Conservation (phyloP, 176 grass and related monocot species). For the maize (Zea mays) region DNA sequence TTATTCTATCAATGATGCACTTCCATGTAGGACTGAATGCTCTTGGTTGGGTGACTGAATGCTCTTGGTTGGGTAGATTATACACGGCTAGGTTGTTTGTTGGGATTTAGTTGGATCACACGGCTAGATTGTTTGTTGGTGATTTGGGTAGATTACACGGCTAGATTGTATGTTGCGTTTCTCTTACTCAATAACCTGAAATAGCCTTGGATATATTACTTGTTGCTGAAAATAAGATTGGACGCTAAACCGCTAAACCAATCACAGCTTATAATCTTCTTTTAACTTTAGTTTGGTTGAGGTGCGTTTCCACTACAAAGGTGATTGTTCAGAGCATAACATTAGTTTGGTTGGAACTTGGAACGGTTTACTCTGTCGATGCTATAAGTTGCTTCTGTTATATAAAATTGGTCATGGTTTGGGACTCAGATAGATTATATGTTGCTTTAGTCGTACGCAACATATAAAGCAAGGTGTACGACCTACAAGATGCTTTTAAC, state of each 20-base stretch:
- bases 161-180: background rate
- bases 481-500: background rate
- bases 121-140: background rate
- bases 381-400: background rate
- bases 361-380: background rate
- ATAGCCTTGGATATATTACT: background rate
- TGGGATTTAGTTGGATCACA: background rate
- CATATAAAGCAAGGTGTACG: background rate
- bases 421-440: background rate
- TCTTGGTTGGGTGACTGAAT: background rate
- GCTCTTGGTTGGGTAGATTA: background rate
- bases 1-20: background rate
- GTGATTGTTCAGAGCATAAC: conserved; percentile 1
- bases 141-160: background rate
- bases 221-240: background rate
- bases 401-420: conserved; percentile 9
- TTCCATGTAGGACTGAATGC: background rate
- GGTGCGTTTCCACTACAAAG: background rate
- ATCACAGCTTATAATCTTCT: background rate
- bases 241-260: background rate
- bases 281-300: background rate
- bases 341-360: background rate
- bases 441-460: background rate
- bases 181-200: background rate
- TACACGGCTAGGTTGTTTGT: background rate